A percentile compares a stretch with the other conserved stretches of the same genome.
Conservation (phyloP, 805 yeast species). For the Candida hungchunana region DNA sequence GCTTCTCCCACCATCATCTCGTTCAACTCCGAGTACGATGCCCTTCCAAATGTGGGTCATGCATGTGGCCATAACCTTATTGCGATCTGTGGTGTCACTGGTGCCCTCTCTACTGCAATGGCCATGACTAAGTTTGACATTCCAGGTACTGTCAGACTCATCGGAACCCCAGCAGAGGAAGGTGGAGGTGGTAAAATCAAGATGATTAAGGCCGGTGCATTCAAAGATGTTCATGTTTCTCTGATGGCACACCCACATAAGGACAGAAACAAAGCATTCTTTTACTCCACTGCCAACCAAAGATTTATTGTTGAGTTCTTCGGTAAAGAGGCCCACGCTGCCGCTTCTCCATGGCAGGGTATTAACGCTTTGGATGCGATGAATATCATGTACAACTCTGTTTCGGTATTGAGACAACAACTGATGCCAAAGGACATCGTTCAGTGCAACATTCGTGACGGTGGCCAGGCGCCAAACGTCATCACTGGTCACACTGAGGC, state of each 20-base stretch:
- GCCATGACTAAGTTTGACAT: slow-evolving; percentile 11
- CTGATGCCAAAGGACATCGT: slow-evolving; percentile 7
- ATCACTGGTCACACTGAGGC: slow-evolving; percentile 10
- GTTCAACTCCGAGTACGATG: slow-evolving; percentile 12
- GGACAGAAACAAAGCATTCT: not conserved
- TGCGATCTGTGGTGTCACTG: slow-evolving; percentile 11
- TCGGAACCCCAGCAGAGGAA: slow-evolving; percentile 12
- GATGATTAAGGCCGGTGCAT: slow-evolving; percentile 11
- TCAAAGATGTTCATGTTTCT: slow-evolving; percentile 5
- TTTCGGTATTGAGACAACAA: slow-evolving; percentile 11
- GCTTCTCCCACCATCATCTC: slow-evolving; percentile 3
- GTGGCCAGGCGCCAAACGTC: slow-evolving; percentile 11
- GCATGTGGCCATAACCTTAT: slow-evolving; percentile 13
- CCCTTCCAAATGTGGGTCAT: slow-evolving; percentile 11
- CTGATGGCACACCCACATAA: slow-evolving; percentile 11
- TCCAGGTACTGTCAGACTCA: slow-evolving; percentile 8
- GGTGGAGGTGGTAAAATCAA: slow-evolving; percentile 14
- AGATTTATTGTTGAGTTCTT: slow-evolving; percentile 9
- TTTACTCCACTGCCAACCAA: slow-evolving; percentile 7
- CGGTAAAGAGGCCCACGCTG: slow-evolving; percentile 13
- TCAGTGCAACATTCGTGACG: slow-evolving; percentile 9
- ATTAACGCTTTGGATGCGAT: slow-evolving; percentile 11
- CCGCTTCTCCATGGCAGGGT: slow-evolving; percentile 14
- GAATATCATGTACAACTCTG: slow-evolving; percentile 7
- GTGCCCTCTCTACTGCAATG: slow-evolving; percentile 7